Evolutionary conservation across 2,329 filamentous ascomycete genomes (phyloP).

Genomic region (Bipolaris zeicola): DNA sequence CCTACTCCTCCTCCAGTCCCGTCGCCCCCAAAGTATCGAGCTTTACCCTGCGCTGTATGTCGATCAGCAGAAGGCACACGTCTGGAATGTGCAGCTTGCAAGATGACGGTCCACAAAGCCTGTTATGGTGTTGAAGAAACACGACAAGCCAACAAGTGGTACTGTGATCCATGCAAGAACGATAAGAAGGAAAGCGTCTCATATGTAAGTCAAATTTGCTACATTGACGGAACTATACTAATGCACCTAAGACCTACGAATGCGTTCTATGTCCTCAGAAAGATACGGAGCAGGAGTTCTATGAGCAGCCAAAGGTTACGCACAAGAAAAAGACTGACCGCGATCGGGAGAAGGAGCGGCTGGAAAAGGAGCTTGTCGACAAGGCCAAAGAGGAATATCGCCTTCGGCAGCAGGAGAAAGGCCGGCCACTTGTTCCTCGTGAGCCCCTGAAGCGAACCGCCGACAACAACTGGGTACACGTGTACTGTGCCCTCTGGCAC

Average conservation of each 20-base stretch:
- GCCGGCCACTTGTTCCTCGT: slow-evolving; percentile 80
- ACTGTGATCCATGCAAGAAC: slow-evolving; percentile 94
- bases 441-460: slow-evolving; percentile 92
- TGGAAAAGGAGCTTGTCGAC: slow-evolving; percentile 82
- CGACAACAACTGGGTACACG: slow-evolving; percentile 98
- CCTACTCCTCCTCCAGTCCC: slow-evolving; percentile 68
- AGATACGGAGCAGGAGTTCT: slow-evolving; percentile 78
- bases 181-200: slow-evolving; percentile 91
- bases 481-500: slow-evolving; percentile 89
- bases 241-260: slow-evolving; percentile 71
- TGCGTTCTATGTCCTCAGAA: slow-evolving; percentile 90
- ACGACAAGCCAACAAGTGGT: slow-evolving; percentile 76
- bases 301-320: slow-evolving; percentile 77
- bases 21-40: slow-evolving; percentile 77
- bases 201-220: slow-evolving; percentile 65
- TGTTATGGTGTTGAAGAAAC: slow-evolving; percentile 86
- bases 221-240: slow-evolving; percentile 12
- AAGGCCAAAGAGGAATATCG: slow-evolving; percentile 82
- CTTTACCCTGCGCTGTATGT: slow-evolving; percentile 86
- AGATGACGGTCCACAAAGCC: slow-evolving; percentile 85
- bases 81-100: slow-evolving; percentile 83
- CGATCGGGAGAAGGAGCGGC: slow-evolving; percentile 83
- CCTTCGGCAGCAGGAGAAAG: slow-evolving; percentile 80
- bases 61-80: slow-evolving; percentile 64
- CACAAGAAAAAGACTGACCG: slow-evolving; percentile 92